Percentiles rank a stretch among this genome's conserved stretches.
Evolutionary conservation across 352 stramenopile genomes (phyloP).

Genomic region (Phytophthora ohioensis): DNA sequence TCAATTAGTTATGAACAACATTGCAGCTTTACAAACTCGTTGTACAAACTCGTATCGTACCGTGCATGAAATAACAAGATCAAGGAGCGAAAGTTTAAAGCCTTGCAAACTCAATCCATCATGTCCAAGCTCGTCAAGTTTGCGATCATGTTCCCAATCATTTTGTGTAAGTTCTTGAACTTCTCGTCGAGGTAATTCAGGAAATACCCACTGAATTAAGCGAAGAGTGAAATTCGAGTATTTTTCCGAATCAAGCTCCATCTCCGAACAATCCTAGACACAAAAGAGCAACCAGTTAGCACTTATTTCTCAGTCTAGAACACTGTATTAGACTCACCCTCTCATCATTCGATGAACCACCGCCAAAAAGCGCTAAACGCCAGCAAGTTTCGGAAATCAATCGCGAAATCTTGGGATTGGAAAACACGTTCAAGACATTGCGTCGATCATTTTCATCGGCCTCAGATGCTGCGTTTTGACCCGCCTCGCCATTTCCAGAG

Average conservation of each 20-base stretch:
- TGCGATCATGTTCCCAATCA: slow-evolving; percentile 62
- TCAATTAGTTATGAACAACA: not conserved
- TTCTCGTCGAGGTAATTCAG: slow-evolving; percentile 52
- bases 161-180: slow-evolving; percentile 46
- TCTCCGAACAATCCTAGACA: slow-evolving; percentile 40
- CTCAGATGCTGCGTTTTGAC: not conserved
- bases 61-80: slow-evolving; percentile 58
- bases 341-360: not conserved
- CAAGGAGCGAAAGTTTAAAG: slow-evolving; percentile 58
- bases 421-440: slow-evolving; percentile 46
- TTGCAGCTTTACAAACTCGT: not conserved
- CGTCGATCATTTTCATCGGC: slow-evolving; percentile 1
- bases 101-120: slow-evolving; percentile 55
- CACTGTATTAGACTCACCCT: slow-evolving; percentile 1
- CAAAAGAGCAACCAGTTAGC: not conserved
- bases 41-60: slow-evolving; percentile 17
- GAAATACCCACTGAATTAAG: slow-evolving; percentile 61
- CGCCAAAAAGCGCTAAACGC: slow-evolving; percentile 57
- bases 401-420: slow-evolving; percentile 47
- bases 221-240: slow-evolving; percentile 60
- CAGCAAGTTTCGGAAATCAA: slow-evolving; percentile 57
- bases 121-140: slow-evolving; percentile 54
- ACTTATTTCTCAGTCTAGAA: not conserved
- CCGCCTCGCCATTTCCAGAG: not conserved
- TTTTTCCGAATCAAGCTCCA: slow-evolving; percentile 53